Base-by-base conservation (phyloP, 768 basidiomycete genomes). In the Phlebiopsis gigantea region DNA sequence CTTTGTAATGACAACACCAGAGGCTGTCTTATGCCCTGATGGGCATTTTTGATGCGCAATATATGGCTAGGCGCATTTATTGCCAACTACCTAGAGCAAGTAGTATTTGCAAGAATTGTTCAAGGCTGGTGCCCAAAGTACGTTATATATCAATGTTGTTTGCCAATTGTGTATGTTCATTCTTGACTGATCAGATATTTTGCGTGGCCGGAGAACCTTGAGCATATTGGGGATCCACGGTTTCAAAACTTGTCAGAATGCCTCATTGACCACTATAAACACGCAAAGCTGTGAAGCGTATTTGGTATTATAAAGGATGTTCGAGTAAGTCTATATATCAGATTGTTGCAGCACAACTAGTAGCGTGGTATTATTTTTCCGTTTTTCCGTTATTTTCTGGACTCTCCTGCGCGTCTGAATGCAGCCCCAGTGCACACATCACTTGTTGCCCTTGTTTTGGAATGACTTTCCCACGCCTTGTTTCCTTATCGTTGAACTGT, bases 1-100 rank as follows among this genome's bases (percentile, higher is more conserved):
- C 8, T 44, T 47, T 6, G 52, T 6, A 17, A 62, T 64, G 55
- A 56, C 52, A n/a, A 41, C 22, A 5, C 58, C 58, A 7, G 57
- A 62, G n/a, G 26, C 62, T n/a, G 29, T 54, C 5, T 34, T 21
- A 1, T 64, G 59, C 48, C 30, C 47, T 7, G 58, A 64, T 44
- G 58, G 57, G 3, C 53, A 60, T 26, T 64, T 44, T 50, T 56
- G 61, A 2, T 31, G 47, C 7, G 57, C 58, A 2, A 51, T 64
- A 2, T 62, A 58, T 41, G 62, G 62, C 42, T 65, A 8, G 64
- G 60, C 1, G 62, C 62, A 7, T 61, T 61, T 30, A 63, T 63
- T 14, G 62, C 64, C 1, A 62, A 65, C 28, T 65, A 65, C 43
- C 64, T 61, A 1, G 64, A 65, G 46, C 64, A 65, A 46, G 62